A percentile compares a stretch with the other conserved stretches of the same genome.
Evolutionary conservation across 305 asterid species (phyloP).

Genomic region (Fraxinus albicans): DNA sequence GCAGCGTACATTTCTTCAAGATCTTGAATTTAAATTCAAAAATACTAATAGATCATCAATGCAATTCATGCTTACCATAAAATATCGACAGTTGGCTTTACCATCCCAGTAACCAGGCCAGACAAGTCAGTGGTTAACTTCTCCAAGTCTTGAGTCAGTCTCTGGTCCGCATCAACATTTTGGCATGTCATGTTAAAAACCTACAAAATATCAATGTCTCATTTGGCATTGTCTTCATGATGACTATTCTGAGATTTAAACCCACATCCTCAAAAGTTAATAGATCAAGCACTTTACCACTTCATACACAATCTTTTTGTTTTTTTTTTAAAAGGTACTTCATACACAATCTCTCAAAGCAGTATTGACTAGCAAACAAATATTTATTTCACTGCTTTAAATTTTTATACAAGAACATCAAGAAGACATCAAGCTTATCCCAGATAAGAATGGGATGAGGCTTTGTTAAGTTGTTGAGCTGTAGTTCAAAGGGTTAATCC

Average conservation of each 20-base stretch:
- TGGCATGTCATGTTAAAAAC: conserved; percentile 69
- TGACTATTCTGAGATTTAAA: conserved; percentile 16
- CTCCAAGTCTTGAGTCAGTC: conserved; percentile 97
- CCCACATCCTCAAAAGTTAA: conserved; percentile 10
- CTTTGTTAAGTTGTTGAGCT: background rate
- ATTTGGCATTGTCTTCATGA: conserved; percentile 12
- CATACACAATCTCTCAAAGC: background rate
- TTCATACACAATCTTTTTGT: background rate
- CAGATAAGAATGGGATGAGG: background rate
- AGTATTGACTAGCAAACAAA: conserved; percentile 16
- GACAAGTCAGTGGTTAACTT: conserved; percentile 90
- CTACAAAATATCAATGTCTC: conserved; percentile 38
- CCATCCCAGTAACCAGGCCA: conserved; percentile 99
- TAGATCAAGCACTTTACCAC: conserved; percentile 23
- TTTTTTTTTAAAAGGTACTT: background rate
- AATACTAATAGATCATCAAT: conserved; percentile 20
- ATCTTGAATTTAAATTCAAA: conserved; percentile 14
- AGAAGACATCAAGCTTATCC: background rate
- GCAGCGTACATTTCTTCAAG: conserved; percentile 18
- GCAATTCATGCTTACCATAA: conserved; percentile 59
- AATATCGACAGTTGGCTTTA: conserved; percentile 95
- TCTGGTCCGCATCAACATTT: conserved; percentile 91
- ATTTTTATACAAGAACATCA: conserved; percentile 15
- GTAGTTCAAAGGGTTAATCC: background rate
- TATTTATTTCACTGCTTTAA: background rate